These are phyloP conservation scores for Stemphylium lycopersici DNA, from an alignment of 2,329 filamentous ascomycete species.

Conservation along the genomic window DNA sequence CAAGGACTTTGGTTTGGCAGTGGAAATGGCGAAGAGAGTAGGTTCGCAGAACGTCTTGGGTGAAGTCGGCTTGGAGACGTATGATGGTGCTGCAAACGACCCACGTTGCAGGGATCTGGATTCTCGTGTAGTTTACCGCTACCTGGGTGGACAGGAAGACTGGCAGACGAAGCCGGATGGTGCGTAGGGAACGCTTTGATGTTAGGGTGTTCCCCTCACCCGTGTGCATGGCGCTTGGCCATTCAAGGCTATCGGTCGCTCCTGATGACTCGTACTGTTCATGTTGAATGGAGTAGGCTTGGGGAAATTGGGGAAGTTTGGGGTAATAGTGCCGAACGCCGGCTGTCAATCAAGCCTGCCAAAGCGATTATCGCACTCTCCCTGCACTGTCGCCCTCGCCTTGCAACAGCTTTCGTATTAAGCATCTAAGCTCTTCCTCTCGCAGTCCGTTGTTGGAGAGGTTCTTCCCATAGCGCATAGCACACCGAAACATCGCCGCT, in stretches of 20 bases:
- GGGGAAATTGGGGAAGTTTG: conserved; percentile 34
- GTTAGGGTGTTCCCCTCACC: background rate
- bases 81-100: conserved; percentile 60
- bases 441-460: too few relatives aligned
- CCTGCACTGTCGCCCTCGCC: background rate
- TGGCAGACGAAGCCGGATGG: conserved; percentile 47
- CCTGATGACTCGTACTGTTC: background rate
- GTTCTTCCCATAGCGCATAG: background rate
- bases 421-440: too few relatives aligned
- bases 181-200: conserved; percentile 7
- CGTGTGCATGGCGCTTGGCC: background rate
- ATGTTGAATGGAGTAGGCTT: background rate
- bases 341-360: conserved; percentile 6
- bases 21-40: conserved; percentile 61
- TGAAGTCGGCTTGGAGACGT: conserved; percentile 57
- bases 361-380: background rate
- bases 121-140: conserved; percentile 64
- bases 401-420: background rate
- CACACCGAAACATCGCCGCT: background rate
- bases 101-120: conserved; percentile 60
- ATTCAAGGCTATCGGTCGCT: background rate
- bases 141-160: conserved; percentile 60
- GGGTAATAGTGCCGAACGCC: conserved; percentile 27
- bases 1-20: conserved; percentile 63
- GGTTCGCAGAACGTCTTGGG: conserved; percentile 59